A percentile compares a stretch with the other conserved stretches of the same genome.
Evolutionary conservation across 208 protist species (phyloP).

Genomic region (Trypanosoma lewisi): DNA sequence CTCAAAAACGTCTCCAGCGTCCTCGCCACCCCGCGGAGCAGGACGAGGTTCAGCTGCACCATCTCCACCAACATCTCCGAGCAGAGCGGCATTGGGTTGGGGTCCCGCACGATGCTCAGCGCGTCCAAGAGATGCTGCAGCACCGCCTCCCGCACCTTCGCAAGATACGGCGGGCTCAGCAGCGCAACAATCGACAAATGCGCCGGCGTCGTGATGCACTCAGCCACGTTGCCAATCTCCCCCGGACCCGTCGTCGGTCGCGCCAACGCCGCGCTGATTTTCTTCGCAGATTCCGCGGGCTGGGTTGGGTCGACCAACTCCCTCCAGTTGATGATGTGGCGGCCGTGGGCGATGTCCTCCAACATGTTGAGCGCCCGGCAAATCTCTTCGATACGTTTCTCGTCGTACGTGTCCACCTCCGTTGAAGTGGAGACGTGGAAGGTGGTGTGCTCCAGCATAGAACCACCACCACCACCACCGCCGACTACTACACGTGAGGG

Average conservation of each 20-base stretch:
- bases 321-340: constrained; percentile 32
- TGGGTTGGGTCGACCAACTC: constrained; percentile 30
- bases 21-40: constrained; percentile 39
- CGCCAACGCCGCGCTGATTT: constrained; percentile 20
- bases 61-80: constrained; percentile 61
- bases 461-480: no score
- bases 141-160: constrained; percentile 54
- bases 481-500: background rate
- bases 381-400: constrained; percentile 33
- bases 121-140: constrained; percentile 53
- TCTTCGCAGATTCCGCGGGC: constrained; percentile 30
- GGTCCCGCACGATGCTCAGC: constrained; percentile 23
- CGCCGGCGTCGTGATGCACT: constrained; percentile 45
- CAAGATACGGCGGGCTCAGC: constrained; percentile 37
- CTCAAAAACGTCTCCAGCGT: constrained; percentile 55
- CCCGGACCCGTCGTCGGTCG: constrained; percentile 19
- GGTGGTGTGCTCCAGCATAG: constrained; percentile 11
- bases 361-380: constrained; percentile 26
- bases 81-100: constrained; percentile 29
- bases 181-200: constrained; percentile 47
- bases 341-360: constrained; percentile 29
- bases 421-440: constrained; percentile 26
- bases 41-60: constrained; percentile 53
- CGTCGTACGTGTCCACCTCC: constrained; percentile 22
- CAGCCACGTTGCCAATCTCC: constrained; percentile 29